Conservation (phyloP, 2,329 filamentous ascomycete species). For the Tricladium varicosporioides region DNA sequence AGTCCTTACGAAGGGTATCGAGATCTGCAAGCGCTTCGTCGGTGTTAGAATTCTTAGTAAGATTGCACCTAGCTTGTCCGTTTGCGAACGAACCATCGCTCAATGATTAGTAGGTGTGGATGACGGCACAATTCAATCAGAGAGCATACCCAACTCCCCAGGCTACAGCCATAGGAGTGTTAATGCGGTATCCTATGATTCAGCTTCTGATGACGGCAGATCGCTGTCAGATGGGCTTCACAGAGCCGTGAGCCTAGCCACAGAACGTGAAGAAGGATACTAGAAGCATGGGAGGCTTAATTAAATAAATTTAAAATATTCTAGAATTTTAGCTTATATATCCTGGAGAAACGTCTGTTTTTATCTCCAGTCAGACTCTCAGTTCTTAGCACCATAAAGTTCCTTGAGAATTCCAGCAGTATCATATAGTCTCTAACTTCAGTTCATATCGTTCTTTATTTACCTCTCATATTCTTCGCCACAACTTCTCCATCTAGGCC, state of each 20-base stretch:
- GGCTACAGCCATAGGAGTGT: not conserved
- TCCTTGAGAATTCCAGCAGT: too few relatives aligned
- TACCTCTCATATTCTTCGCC: too few relatives aligned
- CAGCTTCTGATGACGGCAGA: not conserved
- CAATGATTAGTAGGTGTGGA: conserved; percentile 12
- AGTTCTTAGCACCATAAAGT: too few relatives aligned
- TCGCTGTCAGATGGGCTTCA: not conserved
- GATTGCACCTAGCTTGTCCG: not conserved
- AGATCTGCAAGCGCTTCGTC: conserved; percentile 25
- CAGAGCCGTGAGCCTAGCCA: not conserved
- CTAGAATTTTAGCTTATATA: too few relatives aligned
- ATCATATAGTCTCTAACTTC: too few relatives aligned
- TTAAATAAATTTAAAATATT: too few relatives aligned
- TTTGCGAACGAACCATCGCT: not conserved
- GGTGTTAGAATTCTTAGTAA: conserved; percentile 3
- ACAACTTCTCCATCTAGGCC: too few relatives aligned
- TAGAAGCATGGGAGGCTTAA: too few relatives aligned
- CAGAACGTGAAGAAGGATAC: too few relatives aligned
- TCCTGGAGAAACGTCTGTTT: too few relatives aligned
- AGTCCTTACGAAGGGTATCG: conserved; percentile 37
- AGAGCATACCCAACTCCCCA: conserved; percentile 22
- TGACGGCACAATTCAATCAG: conserved; percentile 15
- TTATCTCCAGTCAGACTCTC: too few relatives aligned
- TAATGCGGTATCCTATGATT: not conserved
- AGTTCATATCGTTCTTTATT: too few relatives aligned